Evolutionary conservation across 179 eudicot species (phyloP), one percentile per base, ranked within the genome.

Genomic region (Dionaea muscipula): DNA sequence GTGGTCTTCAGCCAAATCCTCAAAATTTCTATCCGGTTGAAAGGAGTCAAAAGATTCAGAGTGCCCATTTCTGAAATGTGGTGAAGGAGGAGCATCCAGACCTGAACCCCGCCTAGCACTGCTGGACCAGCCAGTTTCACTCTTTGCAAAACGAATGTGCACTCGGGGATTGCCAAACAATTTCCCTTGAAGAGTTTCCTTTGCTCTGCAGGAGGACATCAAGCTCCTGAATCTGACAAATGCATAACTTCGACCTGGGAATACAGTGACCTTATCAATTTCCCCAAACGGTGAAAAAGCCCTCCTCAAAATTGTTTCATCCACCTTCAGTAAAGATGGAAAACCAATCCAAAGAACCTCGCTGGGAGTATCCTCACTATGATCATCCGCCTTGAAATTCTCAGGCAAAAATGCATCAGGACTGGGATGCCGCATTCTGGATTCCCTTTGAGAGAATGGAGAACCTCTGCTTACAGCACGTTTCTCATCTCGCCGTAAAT

Each of bases 231-330:
- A 86, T 46, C 79, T 80, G 48, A 86, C 81, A 68, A 86, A 86
- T 28, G 93, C 93, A 48, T 78, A 86, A 44, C 73, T 77, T 50
- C 93, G 88, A 20, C 95, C 95, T 22, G 86, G 82, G 70, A 83
- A 83, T 17, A 75, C 88, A 60, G 85, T 70, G 51, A 86, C 73
- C 73, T 75, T 83, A 64, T 80, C 93, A 46, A 86, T 86, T 48
- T 81, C 88, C 40, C 95, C 95, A 65, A 86, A 86, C 26, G 85
- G 93, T 37, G 93, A 77, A 68, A 86, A 86, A 16, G 85, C 84
- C 63, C 72, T 81, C 64, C 88, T 63, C 31, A 86, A 51, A 49
- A 69, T 66, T 16, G 60, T 51, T 46, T 86, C 95, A 63, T 86
- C 88, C 26, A 86, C 79, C 65, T 77, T 81, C 65, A 86, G 49